Conservation (phyloP, 83 land plant species). For the Isoetes engelmannii region DNA sequence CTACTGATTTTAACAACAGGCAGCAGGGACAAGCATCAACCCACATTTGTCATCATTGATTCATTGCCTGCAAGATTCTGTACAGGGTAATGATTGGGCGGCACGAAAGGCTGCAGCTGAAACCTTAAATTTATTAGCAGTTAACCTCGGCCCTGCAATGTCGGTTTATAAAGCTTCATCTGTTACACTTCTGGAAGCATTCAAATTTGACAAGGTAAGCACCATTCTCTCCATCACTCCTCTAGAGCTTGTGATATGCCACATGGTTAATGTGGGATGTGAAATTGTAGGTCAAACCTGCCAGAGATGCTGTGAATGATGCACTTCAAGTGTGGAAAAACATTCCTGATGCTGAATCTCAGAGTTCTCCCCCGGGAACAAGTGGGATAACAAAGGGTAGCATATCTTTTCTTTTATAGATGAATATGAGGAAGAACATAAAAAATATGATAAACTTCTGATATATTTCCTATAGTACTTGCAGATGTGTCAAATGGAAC, state of each 20-base stretch:
- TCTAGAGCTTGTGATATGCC: background rate
- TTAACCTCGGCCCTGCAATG: constrained; percentile 48
- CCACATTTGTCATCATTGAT: constrained; percentile 52
- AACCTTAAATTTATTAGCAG: constrained; percentile 52
- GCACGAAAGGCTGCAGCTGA: constrained; percentile 99
- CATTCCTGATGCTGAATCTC: constrained; percentile 50
- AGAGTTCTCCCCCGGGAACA: constrained; percentile 21
- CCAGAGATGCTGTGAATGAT: constrained; percentile 78
- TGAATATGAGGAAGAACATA: too few species aligned
- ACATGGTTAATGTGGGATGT: background rate
- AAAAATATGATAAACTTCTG: too few species aligned
- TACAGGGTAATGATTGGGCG: constrained; percentile 85
- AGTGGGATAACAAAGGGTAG: background rate
- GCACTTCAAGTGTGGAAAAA: constrained; percentile 85
- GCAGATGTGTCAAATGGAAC: too few species aligned
- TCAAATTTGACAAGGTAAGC: constrained; percentile 90
- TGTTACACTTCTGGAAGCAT: constrained; percentile 51
- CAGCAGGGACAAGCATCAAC: constrained; percentile 55
- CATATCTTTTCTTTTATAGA: too few species aligned
- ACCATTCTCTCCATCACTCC: background rate
- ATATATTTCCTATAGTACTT: too few species aligned
- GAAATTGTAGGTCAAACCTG: constrained; percentile 78
- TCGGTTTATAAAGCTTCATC: constrained; percentile 43
- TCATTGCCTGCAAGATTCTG: constrained; percentile 62
- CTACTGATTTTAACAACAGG: constrained; percentile 38